phyloP scores from a whole-genome alignment of 345 rosid genomes.

The Lagerstroemia speciosa region DNA sequence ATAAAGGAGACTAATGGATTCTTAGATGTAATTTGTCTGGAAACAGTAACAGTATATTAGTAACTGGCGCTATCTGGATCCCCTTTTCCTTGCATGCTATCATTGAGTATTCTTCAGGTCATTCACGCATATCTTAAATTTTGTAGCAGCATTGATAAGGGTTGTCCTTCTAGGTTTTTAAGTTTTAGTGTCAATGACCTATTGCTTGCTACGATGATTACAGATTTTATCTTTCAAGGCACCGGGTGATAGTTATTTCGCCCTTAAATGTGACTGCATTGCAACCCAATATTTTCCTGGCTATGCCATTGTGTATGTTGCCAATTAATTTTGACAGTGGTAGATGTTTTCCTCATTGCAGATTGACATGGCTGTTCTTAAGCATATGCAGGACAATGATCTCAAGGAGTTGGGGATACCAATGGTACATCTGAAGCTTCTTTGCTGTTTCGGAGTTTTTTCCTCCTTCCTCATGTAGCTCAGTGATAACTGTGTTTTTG shows the following conservation, averaged over 20 bases:
- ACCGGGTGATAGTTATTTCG: neutral
- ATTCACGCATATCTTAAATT: neutral
- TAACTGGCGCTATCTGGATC: neutral
- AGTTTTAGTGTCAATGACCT: neutral
- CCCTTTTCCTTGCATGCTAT: neutral
- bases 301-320: neutral
- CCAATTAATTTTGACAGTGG: neutral
- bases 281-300: neutral
- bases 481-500: neutral
- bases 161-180: neutral
- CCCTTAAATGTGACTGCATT: neutral
- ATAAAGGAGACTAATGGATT: too few relatives aligned
- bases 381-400: slow-evolving; percentile 45
- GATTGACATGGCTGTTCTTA: slow-evolving; percentile 49
- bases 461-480: too few relatives aligned
- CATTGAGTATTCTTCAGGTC: neutral
- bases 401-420: slow-evolving; percentile 50
- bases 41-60: neutral
- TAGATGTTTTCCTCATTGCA: slow-evolving; percentile 7
- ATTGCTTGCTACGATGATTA: neutral
- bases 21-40: neutral
- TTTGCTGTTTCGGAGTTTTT: neutral
- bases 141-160: neutral
- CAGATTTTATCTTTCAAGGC: neutral
- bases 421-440: slow-evolving; percentile 28